Percentiles rank a stretch among this genome's conserved stretches.
phyloP scores from a whole-genome alignment of 371 early-diverging fungal species.

The Rhizopus delemar region DNA sequence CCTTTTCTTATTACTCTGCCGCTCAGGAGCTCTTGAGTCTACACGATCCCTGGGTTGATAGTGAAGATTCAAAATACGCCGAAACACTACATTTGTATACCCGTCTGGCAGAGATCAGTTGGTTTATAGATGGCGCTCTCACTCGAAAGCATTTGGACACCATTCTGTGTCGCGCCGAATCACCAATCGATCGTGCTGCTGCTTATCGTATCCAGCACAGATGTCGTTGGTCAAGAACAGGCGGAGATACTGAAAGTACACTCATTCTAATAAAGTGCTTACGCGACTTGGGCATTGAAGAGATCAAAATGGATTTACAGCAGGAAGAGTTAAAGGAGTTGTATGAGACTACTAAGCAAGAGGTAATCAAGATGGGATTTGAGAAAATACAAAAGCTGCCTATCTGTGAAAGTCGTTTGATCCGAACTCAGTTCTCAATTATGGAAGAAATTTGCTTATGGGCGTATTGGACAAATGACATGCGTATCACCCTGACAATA shows the following conservation, averaged over 20 bases:
- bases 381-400: slow-evolving; percentile 35
- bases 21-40: slow-evolving; percentile 32
- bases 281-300: slow-evolving; percentile 40
- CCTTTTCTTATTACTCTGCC: slow-evolving; percentile 40
- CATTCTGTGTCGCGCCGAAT: slow-evolving; percentile 38
- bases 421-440: slow-evolving; percentile 42
- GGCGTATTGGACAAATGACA: slow-evolving; percentile 45
- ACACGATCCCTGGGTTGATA: slow-evolving; percentile 41
- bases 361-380: slow-evolving; percentile 38
- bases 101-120: slow-evolving; percentile 45
- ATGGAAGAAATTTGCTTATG: slow-evolving; percentile 50
- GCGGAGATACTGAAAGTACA: slow-evolving; percentile 31
- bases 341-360: slow-evolving; percentile 31
- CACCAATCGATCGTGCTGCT: slow-evolving; percentile 46
- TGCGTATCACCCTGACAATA: slow-evolving; percentile 33
- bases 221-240: slow-evolving; percentile 36
- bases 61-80: slow-evolving; percentile 37
- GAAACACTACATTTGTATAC: slow-evolving; percentile 50
- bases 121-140: slow-evolving; percentile 39
- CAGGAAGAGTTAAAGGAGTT: slow-evolving; percentile 26
- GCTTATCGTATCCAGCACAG: slow-evolving; percentile 48
- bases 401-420: slow-evolving; percentile 38
- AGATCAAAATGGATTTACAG: slow-evolving; percentile 27
- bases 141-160: slow-evolving; percentile 29
- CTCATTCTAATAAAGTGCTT: slow-evolving; percentile 42